phyloP scores from a whole-genome alignment of 2,329 filamentous ascomycete genomes.

The Monosporascus sp. region DNA sequence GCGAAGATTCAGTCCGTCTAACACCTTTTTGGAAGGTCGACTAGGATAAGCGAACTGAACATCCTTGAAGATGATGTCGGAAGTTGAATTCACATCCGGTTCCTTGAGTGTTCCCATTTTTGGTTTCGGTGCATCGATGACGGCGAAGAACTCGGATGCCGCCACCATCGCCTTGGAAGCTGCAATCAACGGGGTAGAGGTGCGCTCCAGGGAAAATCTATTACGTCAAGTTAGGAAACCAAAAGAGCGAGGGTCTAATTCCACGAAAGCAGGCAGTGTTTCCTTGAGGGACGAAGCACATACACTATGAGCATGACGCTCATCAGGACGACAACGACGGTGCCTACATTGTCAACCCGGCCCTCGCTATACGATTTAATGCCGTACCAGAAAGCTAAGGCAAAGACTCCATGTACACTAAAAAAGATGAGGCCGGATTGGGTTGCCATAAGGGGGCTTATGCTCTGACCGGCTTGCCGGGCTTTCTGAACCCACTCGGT shows the following conservation, averaged over 20 bases:
- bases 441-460: conserved; percentile 40
- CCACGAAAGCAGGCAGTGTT: no score
- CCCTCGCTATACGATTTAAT: conserved; percentile 39
- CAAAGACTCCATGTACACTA: conserved; percentile 42
- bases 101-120: conserved; percentile 28
- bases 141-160: conserved; percentile 47
- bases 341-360: conserved; percentile 39
- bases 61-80: conserved; percentile 51
- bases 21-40: conserved; percentile 52
- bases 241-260: conserved; percentile 19
- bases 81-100: conserved; percentile 32
- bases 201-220: conserved; percentile 39
- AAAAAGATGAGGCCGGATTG: conserved; percentile 50
- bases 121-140: conserved; percentile 40
- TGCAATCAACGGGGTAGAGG: conserved; percentile 50
- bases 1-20: conserved; percentile 49
- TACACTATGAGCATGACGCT: conserved; percentile 31
- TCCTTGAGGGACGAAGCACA: no score
- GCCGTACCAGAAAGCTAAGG: conserved; percentile 57
- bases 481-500: conserved; percentile 46
- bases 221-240: conserved; percentile 35
- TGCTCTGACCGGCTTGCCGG: conserved; percentile 36
- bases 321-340: conserved; percentile 38
- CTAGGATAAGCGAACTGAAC: conserved; percentile 65
- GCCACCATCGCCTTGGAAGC: conserved; percentile 48